Evolutionary conservation across 1,284 basidiomycete genomes (phyloP).

Genomic region (Cutaneotrichosporon mucoides): DNA sequence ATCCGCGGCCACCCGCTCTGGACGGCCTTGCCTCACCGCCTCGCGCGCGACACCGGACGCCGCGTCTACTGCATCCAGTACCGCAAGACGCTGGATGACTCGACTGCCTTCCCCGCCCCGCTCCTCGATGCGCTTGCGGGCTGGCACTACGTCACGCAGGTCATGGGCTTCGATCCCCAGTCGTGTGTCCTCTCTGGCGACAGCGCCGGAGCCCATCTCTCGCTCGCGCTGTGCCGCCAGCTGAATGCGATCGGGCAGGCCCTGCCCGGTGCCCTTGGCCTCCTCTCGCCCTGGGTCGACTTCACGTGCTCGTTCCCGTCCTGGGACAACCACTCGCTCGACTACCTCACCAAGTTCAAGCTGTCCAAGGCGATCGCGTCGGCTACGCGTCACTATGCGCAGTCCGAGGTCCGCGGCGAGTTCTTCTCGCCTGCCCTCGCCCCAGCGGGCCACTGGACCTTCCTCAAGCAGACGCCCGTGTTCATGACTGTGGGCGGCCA

Average conservation of each 20-base stretch:
- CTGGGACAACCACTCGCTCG: slow-evolving; percentile 2
- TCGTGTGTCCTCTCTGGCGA: slow-evolving; percentile 15
- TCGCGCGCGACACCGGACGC: slow-evolving; percentile 11
- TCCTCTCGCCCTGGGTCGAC: slow-evolving; percentile 60
- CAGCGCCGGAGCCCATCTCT: slow-evolving; percentile 18
- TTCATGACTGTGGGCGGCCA: slow-evolving; percentile 33
- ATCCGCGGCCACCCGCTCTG: slow-evolving; percentile 18
- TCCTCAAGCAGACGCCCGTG: slow-evolving; percentile 24
- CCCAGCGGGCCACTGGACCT: slow-evolving; percentile 14
- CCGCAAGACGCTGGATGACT: slow-evolving; percentile 11
- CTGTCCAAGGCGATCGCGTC: slow-evolving; percentile 12
- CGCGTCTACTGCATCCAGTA: slow-evolving; percentile 14
- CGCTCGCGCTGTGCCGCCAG: slow-evolving; percentile 10
- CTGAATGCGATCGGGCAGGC: slow-evolving; percentile 6
- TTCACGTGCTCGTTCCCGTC: slow-evolving; percentile 34
- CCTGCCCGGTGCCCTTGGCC: slow-evolving; percentile 55
- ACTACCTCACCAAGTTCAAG: slow-evolving; percentile 13
- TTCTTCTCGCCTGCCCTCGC: slow-evolving; percentile 28
- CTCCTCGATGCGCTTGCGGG: slow-evolving; percentile 20
- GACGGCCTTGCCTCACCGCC: slow-evolving; percentile 10
- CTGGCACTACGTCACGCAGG: slow-evolving; percentile 11
- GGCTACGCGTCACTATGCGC: slow-evolving; percentile 19
- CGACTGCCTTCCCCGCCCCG: slow-evolving; percentile 15
- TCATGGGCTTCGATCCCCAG: slow-evolving; percentile 9
- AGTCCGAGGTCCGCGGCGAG: neutral